phyloP scores from a whole-genome alignment of 805 yeast genomes.

The Saturnispora saitoi region DNA sequence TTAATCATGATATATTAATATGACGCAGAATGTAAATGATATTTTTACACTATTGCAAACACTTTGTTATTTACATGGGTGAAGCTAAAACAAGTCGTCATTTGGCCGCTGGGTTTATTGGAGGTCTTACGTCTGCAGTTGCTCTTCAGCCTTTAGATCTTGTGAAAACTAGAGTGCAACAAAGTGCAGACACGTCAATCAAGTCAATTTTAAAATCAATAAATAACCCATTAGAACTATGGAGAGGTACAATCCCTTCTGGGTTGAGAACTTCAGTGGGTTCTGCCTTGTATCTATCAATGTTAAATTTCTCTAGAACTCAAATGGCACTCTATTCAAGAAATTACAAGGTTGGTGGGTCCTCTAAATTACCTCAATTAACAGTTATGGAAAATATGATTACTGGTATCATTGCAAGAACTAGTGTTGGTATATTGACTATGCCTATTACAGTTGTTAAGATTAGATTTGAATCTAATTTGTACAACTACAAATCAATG shows the following conservation, averaged over 20 bases:
- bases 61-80: neutral
- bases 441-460: slow-evolving; percentile 94
- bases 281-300: slow-evolving; percentile 74
- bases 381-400: slow-evolving; percentile 58
- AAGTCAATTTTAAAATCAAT: slow-evolving; percentile 32
- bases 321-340: neutral
- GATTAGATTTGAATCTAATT: slow-evolving; percentile 78
- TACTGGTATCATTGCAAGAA: slow-evolving; percentile 74
- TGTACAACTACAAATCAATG: slow-evolving; percentile 62
- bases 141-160: slow-evolving; percentile 83
- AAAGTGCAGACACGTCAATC: slow-evolving; percentile 31
- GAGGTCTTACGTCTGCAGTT: slow-evolving; percentile 77
- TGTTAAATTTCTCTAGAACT: slow-evolving; percentile 54
- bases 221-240: slow-evolving; percentile 42
- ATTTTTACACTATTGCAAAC: neutral
- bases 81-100: slow-evolving; percentile 35
- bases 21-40: neutral
- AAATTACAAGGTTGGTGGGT: slow-evolving; percentile 2
- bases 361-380: slow-evolving; percentile 59
- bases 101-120: slow-evolving; percentile 70
- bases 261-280: slow-evolving; percentile 87
- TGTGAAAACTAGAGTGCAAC: slow-evolving; percentile 81
- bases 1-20: neutral
- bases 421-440: slow-evolving; percentile 72
- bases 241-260: slow-evolving; percentile 94